Evolutionary conservation across 805 yeast species (phyloP).

Genomic region (Pichia phayaonensis): DNA sequence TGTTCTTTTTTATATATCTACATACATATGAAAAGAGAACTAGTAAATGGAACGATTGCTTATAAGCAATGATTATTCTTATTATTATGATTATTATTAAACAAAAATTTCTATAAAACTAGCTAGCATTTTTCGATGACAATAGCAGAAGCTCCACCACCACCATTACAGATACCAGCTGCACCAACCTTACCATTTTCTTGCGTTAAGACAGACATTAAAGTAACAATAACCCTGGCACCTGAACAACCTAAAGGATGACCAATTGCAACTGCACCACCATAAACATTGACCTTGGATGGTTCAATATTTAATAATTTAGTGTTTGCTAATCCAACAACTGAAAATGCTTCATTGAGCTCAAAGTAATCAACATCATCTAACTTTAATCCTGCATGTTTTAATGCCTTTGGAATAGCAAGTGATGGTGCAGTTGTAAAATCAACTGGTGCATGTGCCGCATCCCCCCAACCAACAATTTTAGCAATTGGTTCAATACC

Average conservation of each 20-base stretch:
- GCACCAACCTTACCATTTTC: conserved; percentile 86
- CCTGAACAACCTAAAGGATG: conserved; percentile 97
- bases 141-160: conserved; percentile 97
- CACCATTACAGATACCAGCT: conserved; percentile 98
- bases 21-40: too few species aligned
- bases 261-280: conserved; percentile 95
- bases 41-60: too few species aligned
- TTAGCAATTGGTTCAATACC: conserved; percentile 84
- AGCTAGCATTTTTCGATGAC: conserved; percentile 63
- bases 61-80: not conserved
- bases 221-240: conserved; percentile 85
- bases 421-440: conserved; percentile 94
- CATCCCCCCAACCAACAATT: conserved; percentile 95
- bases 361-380: conserved; percentile 83
- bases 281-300: conserved; percentile 75
- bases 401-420: conserved; percentile 93
- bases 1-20: too few species aligned
- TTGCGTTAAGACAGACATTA: conserved; percentile 70
- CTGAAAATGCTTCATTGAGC: conserved; percentile 96
- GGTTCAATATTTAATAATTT: conserved; percentile 56
- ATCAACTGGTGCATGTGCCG: conserved; percentile 90
- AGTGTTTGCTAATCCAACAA: conserved; percentile 87
- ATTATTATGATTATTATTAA: too few species aligned
- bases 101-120: not conserved
- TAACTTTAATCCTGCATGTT: conserved; percentile 63